Conservation (phyloP, 2,329 filamentous ascomycete species). For the Penicillium sp. region DNA sequence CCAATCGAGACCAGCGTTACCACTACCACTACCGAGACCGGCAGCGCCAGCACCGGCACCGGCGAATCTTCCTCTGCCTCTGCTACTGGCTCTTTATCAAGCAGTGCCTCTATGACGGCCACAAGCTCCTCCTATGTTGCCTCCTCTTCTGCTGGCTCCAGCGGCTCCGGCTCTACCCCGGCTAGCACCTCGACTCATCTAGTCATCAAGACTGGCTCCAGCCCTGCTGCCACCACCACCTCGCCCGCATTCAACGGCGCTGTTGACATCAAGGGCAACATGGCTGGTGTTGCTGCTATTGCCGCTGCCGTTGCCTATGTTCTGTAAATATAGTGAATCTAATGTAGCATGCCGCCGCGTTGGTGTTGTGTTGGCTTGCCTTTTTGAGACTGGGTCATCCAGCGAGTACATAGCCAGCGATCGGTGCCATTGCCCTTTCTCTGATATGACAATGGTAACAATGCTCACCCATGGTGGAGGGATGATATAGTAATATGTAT, state of each 20-base stretch:
- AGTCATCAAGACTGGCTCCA: slow-evolving; percentile 10
- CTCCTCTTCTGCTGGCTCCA: slow-evolving; percentile 4
- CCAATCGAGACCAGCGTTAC: not conserved
- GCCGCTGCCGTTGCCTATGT: slow-evolving; percentile 25
- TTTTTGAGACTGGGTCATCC: not conserved
- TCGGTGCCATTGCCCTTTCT: not conserved
- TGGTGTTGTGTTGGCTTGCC: slow-evolving; percentile 2
- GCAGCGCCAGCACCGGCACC: slow-evolving; percentile 3
- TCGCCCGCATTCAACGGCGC: slow-evolving; percentile 27
- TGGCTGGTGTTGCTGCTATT: slow-evolving; percentile 24
- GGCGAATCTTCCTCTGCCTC: slow-evolving; percentile 5
- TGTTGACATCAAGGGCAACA: slow-evolving; percentile 22
- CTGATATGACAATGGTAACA: not conserved
- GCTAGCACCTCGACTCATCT: slow-evolving; percentile 18
- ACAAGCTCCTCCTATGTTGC: slow-evolving; percentile 10
- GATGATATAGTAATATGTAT: not conserved
- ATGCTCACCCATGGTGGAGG: not conserved
- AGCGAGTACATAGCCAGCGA: not conserved
- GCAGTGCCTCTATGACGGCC: not conserved
- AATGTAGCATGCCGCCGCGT: slow-evolving; percentile 5
- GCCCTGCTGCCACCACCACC: slow-evolving; percentile 13
- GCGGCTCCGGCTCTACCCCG: slow-evolving; percentile 3
- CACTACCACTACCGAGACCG: slow-evolving; percentile 4
- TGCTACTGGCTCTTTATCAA: slow-evolving; percentile 1
- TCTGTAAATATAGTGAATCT: slow-evolving; percentile 21